phyloP scores from a whole-genome alignment of 352 stramenopile genomes.

The Phytopythium litorale region DNA sequence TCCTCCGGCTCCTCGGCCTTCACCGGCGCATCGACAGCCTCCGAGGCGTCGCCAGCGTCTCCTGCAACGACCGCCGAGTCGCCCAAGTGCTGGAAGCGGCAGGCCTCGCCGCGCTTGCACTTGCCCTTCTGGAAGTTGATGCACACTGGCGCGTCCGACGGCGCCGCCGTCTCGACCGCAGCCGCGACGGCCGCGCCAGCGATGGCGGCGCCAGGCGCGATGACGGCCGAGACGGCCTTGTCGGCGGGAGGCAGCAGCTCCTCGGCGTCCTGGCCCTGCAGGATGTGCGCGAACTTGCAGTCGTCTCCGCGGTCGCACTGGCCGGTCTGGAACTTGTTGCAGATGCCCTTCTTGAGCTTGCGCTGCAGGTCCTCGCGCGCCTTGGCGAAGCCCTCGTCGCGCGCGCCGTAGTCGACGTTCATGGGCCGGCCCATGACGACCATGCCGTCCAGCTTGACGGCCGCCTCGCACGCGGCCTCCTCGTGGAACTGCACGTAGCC shows the following conservation, averaged over 20 bases:
- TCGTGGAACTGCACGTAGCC: constrained; percentile 94
- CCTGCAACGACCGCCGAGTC: constrained; percentile 9
- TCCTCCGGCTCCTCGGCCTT: constrained; percentile 14
- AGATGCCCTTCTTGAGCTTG: constrained; percentile 76
- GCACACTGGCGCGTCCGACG: constrained; percentile 52
- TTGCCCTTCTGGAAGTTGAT: constrained; percentile 76
- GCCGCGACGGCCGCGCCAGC: constrained; percentile 9
- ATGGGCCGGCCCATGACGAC: constrained; percentile 83
- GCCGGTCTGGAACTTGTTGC: constrained; percentile 65
- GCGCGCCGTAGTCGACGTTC: constrained; percentile 75
- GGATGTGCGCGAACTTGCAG: constrained; percentile 74
- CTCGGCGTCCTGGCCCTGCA: constrained; percentile 52
- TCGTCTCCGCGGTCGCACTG: constrained; percentile 54
- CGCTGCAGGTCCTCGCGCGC: constrained; percentile 68
- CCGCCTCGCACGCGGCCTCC: constrained; percentile 78
- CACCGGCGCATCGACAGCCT: constrained; percentile 7
- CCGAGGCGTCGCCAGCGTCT: constrained; percentile 4
- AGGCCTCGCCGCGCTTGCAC: constrained; percentile 55
- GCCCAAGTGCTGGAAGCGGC: constrained; percentile 56
- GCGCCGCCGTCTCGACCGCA: constrained; percentile 18
- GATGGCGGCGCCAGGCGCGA: constrained; percentile 20
- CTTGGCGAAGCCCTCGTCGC: constrained; percentile 63
- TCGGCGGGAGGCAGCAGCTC: constrained; percentile 37
- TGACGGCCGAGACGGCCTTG: constrained; percentile 16
- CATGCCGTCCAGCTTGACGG: constrained; percentile 74